Percentiles rank a stretch among this genome's conserved stretches.
These are phyloP conservation scores for Apiospora rasikravindrae DNA, from an alignment of 2,329 filamentous ascomycete genomes.

Conservation along the genomic window DNA sequence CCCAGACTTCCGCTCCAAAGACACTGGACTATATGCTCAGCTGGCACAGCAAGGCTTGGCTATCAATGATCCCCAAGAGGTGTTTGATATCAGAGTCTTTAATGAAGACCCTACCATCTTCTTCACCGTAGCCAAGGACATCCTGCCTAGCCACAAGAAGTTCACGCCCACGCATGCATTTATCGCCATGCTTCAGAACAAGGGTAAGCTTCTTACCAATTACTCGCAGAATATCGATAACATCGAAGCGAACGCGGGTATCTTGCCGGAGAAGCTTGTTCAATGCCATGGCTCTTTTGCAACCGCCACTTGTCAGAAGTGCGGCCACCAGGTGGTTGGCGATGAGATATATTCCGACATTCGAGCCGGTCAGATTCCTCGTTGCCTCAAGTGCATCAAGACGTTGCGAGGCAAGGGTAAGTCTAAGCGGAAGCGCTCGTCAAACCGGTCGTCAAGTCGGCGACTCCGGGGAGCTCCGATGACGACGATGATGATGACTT, in stretches of 20 bases:
- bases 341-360: conserved; percentile 82
- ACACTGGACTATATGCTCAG: conserved; percentile 88
- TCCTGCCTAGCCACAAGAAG: conserved; percentile 77
- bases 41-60: conserved; percentile 74
- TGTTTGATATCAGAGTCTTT: conserved; percentile 91
- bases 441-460: conserved; percentile 42
- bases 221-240: conserved; percentile 99
- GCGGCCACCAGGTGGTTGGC: conserved; percentile 74
- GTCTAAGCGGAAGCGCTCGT: conserved; percentile 60
- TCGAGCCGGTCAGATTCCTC: conserved; percentile 74
- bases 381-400: conserved; percentile 73
- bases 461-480: conserved; percentile 51
- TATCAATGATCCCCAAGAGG: conserved; percentile 84
- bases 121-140: conserved; percentile 89
- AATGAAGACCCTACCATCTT: conserved; percentile 86
- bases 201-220: conserved; percentile 90
- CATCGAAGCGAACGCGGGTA: conserved; percentile 85
- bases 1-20: conserved; percentile 94
- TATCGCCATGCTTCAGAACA: conserved; percentile 85
- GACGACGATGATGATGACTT: conserved; percentile 60
- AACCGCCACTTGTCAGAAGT: conserved; percentile 86
- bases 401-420: conserved; percentile 55
- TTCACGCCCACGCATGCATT: conserved; percentile 95
- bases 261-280: conserved; percentile 79
- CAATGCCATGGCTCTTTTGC: conserved; percentile 98